Evolutionary conservation across 495 filamentous ascomycete genomes (phyloP).

Genomic region (Talaromyces ruber): DNA sequence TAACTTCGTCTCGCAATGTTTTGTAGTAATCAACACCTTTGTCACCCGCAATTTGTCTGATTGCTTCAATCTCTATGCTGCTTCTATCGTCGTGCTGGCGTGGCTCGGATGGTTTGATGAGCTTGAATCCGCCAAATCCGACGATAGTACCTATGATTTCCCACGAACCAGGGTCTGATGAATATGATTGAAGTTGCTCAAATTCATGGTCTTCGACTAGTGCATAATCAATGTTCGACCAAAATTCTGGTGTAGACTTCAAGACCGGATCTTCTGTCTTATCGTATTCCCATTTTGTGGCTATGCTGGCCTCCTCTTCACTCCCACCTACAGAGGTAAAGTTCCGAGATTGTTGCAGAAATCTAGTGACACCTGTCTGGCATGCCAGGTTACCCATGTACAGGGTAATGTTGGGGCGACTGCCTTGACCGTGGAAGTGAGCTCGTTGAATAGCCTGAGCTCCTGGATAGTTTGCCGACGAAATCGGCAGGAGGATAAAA

Average conservation of each 20-base stretch:
- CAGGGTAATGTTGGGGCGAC: conserved; percentile 33
- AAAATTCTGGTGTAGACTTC: conserved; percentile 60
- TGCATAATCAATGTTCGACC: conserved; percentile 74
- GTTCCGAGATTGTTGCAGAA: conserved; percentile 43
- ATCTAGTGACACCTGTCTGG: conserved; percentile 91
- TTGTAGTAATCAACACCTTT: conserved; percentile 16
- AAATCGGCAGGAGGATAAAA: conserved; percentile 56
- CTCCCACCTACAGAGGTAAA: not conserved
- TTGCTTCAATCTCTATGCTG: conserved; percentile 19
- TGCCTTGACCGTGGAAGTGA: conserved; percentile 24
- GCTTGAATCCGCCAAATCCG: conserved; percentile 59
- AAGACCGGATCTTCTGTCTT: conserved; percentile 40
- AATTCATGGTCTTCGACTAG: conserved; percentile 57
- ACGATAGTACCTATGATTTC: conserved; percentile 57
- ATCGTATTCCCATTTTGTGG: conserved; percentile 42
- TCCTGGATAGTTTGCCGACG: conserved; percentile 82
- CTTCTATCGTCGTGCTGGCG: conserved; percentile 10
- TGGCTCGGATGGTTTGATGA: conserved; percentile 40
- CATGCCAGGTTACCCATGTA: conserved; percentile 84
- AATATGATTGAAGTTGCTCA: conserved; percentile 25
- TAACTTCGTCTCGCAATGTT: conserved; percentile 12
- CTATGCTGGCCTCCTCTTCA: not conserved
- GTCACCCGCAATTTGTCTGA: conserved; percentile 15
- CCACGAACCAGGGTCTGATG: conserved; percentile 48
- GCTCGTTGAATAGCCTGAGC: conserved; percentile 57